Evolutionary conservation across 1,284 basidiomycete genomes (phyloP).

Genomic region (Ceratobasidium sp.): DNA sequence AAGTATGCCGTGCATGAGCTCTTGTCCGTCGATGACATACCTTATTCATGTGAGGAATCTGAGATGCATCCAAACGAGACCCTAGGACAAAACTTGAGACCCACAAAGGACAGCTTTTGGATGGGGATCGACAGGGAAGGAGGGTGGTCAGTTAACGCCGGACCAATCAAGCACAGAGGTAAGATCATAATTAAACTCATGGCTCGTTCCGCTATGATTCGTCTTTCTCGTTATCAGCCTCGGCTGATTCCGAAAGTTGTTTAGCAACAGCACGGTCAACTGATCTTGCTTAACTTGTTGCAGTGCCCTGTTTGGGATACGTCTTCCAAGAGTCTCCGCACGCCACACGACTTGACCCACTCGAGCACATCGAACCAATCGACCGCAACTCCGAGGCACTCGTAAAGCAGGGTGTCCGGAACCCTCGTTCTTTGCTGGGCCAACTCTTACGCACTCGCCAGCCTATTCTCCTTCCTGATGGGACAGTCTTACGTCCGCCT

Average conservation of each 20-base stretch:
- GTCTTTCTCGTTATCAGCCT: constrained; percentile 19
- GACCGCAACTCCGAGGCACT: constrained; percentile 60
- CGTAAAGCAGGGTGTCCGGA: constrained; percentile 67
- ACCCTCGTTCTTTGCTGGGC: constrained; percentile 77
- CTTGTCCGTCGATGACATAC: constrained; percentile 63
- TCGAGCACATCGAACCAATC: constrained; percentile 48
- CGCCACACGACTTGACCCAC: constrained; percentile 51
- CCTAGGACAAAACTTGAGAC: constrained; percentile 70
- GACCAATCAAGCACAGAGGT: constrained; percentile 86
- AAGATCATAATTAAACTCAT: constrained; percentile 45
- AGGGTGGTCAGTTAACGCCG: constrained; percentile 74
- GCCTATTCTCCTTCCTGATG: constrained; percentile 77
- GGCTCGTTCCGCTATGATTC: not conserved
- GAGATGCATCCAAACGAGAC: constrained; percentile 75
- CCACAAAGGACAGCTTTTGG: constrained; percentile 79
- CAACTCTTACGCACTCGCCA: constrained; percentile 64
- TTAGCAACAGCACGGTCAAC: constrained; percentile 15
- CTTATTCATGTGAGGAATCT: constrained; percentile 62
- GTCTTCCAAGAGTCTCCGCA: constrained; percentile 72
- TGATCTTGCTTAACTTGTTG: constrained; percentile 46
- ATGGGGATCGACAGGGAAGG: constrained; percentile 60
- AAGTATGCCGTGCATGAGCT: constrained; percentile 87
- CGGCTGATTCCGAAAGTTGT: not conserved
- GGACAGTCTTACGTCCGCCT: constrained; percentile 80
- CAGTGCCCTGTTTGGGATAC: constrained; percentile 87